A percentile compares a stretch with the other conserved stretches of the same genome.
phyloP scores from a whole-genome alignment of 2,329 filamentous ascomycete species.

The Diaporthe ampelina region DNA sequence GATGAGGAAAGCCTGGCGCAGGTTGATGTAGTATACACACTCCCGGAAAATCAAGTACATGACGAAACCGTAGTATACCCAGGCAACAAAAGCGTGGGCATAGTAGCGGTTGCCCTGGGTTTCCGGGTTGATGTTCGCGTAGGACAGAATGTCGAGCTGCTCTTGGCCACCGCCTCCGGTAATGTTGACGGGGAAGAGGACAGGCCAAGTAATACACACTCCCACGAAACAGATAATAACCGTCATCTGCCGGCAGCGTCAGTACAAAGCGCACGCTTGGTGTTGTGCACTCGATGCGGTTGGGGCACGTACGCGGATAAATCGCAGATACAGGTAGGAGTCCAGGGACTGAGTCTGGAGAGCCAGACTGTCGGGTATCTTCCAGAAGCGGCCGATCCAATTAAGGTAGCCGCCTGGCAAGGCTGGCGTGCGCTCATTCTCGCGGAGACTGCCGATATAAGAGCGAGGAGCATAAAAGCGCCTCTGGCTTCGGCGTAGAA shows the following conservation, averaged over 20 bases:
- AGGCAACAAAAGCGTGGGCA: conserved; percentile 84
- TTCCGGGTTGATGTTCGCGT: conserved; percentile 78
- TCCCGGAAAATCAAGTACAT: conserved; percentile 91
- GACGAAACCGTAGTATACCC: conserved; percentile 88
- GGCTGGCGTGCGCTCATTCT: conserved; percentile 69
- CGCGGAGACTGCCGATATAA: conserved; percentile 61
- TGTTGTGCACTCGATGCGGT: background rate
- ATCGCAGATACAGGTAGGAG: conserved; percentile 41
- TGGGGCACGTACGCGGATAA: conserved; percentile 35
- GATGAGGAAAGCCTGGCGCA: conserved; percentile 92
- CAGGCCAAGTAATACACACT: conserved; percentile 86
- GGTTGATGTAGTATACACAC: conserved; percentile 90
- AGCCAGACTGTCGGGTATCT: conserved; percentile 80
- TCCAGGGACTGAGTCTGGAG: conserved; percentile 43
- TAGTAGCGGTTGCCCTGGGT: conserved; percentile 74
- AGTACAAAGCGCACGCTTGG: background rate
- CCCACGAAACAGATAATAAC: conserved; percentile 81
- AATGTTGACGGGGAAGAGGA: conserved; percentile 87
- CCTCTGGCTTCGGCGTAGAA: conserved; percentile 59
- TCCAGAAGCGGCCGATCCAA: conserved; percentile 78
- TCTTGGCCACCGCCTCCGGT: conserved; percentile 77
- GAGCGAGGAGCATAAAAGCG: conserved; percentile 66
- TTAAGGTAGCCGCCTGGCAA: conserved; percentile 74
- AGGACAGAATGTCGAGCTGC: conserved; percentile 83
- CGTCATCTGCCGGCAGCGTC: conserved; percentile 29